Base-by-base conservation (phyloP, 2,329 filamentous ascomycete genomes). In the Fusarium anthophilum region DNA sequence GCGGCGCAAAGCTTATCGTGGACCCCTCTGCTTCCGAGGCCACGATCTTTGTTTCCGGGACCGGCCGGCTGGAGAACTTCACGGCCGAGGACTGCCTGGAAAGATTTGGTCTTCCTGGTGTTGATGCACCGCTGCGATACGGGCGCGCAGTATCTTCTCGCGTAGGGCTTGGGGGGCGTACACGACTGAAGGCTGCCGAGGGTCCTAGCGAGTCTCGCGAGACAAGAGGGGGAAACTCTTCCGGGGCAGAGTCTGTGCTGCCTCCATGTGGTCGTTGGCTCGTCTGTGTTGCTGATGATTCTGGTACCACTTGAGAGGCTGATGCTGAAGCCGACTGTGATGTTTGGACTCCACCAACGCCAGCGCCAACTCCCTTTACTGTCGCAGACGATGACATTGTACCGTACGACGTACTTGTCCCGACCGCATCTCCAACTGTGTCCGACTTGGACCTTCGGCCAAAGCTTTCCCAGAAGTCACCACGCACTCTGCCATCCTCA, bases 1-100 rank as follows among this genome's bases (percentile, higher is more conserved):
- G 80, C 10, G 82, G 69, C 59, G 69, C 90, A 81, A 96, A 97
- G 88, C 93, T 93, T 71, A 97, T 95, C 43, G 78, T 82, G 2
- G 88, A 85, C 2, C 77, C 78, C 3, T 88, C 90, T 64, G 92
- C 93, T 68, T 93, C 89, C 14, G 68, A 71, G 2, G 86, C 85
- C 7, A 89, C 89, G 28, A 94, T 87, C 69, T 87, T 89, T 5
- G 93, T 91, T 73, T 92, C 90, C 0, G 93, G 94, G 2, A 94
- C 90, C 1, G 93, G 90, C 11, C 90, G 90, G 57, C 92, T 95
- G 1, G 91, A 92, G 80, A 96, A 96, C 43, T 90, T 89, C 50
- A 88, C 83, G 4, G 87, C 78, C 3, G 84, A 90, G 28, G 87
- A 84, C 60, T 90, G 86, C 10, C 87, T 83, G 5, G 88, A 88